Base-by-base conservation (phyloP, 164 flowering plant genomes). In the Piper betle region DNA sequence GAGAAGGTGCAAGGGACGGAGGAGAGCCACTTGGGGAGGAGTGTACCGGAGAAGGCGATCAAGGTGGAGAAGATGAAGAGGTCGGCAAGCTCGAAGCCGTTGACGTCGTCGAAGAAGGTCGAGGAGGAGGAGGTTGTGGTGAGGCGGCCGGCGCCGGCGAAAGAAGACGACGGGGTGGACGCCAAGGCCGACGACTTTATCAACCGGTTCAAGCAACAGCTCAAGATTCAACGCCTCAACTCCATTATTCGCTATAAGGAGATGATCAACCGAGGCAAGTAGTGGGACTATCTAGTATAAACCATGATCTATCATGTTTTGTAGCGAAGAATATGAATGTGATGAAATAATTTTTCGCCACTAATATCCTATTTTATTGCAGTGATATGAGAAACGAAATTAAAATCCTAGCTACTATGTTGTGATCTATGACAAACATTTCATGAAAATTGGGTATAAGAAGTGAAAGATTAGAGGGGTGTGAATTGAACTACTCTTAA, bases 181-280 rank as follows among this genome's bases (percentile, higher is more conserved):
- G 77, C 73, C 6, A 78, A 70, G 59, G 84, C 85, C 3, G 85
- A 83, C 61, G 85, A 83, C 33, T 83, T 83, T 63, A 83, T 83
- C 43, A 77, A 78, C 66, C 70, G 43, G 69, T 81, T 83, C 57
- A 78, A 75, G 72, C 79, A 83, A 62, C 84, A 83, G 72, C 59
- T 81, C 63, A 72, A 74, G 70, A 16, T 81, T 59, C 84, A 81
- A 73, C 72, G 82, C 60, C 56, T 79, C 17, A 79, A 81, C 52
- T 83, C 85, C n/a, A 52, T 81, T 25, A 5, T 72, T 15, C 72
- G 79, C 64, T 68, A 73, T 66, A 78, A 70, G 63, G 81, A 75
- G 39, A 73, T 71, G 75, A 62, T 79, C 55, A 65, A 41, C 3
- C 60, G 68, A 59, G 66, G 66, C 5, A 62, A 55, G 12, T 3